These are phyloP conservation scores for Rhazya stricta DNA, from an alignment of 257 asterid species.

Conservation along the genomic window DNA sequence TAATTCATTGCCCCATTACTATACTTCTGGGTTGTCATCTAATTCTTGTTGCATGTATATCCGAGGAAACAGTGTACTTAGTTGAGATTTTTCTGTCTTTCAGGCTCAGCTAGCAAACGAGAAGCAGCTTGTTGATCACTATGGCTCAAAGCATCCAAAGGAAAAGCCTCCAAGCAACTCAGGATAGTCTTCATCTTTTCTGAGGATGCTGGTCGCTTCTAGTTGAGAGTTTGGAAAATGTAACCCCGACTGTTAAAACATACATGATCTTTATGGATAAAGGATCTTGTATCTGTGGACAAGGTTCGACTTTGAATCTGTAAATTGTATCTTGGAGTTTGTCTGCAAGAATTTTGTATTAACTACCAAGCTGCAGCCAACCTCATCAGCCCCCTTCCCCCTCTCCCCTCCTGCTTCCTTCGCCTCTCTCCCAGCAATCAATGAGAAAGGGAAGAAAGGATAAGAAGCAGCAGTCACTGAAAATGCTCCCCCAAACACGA, in stretches of 20 bases:
- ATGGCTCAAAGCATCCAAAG: slow-evolving; percentile 88
- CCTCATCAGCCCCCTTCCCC: neutral
- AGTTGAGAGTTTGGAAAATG: slow-evolving; percentile 21
- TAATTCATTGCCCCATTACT: neutral
- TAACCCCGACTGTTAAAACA: slow-evolving; percentile 19
- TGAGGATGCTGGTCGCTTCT: slow-evolving; percentile 5
- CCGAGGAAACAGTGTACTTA: neutral
- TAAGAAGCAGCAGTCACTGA: neutral
- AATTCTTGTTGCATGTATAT: no score
- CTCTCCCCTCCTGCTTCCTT: no score
- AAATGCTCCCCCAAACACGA: neutral
- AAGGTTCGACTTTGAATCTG: slow-evolving; percentile 13
- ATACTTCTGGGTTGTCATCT: neutral
- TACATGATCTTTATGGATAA: neutral
- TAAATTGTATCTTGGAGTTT: neutral
- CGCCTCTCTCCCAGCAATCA: neutral
- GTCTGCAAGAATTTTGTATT: neutral
- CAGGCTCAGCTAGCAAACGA: slow-evolving; percentile 85
- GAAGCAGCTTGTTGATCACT: slow-evolving; percentile 84
- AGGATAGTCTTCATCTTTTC: slow-evolving; percentile 32
- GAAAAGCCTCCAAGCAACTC: slow-evolving; percentile 82
- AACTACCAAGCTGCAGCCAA: neutral
- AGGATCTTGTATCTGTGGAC: slow-evolving; percentile 14
- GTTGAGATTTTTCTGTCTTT: slow-evolving; percentile 15
- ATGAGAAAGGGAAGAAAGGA: slow-evolving; percentile 7